Evolutionary conservation across 805 yeast species (phyloP), one percentile per base, ranked within the genome.

Genomic region (Schizosaccharomyces japonicus): DNA sequence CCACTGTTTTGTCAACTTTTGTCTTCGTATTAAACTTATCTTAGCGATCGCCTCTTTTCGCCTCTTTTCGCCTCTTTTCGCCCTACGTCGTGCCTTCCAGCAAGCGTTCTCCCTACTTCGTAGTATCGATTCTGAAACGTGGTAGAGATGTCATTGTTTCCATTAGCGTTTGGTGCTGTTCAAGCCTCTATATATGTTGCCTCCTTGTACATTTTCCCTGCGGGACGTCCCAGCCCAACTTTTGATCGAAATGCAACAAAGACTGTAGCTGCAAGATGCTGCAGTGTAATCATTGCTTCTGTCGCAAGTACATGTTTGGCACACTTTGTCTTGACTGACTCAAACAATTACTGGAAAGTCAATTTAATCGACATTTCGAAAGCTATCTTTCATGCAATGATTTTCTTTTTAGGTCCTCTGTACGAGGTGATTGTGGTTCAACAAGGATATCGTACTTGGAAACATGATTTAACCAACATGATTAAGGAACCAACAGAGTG

Each of bases 361-460:
- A n/a, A 15, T n/a, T 11, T 6, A 29, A n/a, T 15, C 25, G 21
- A 39, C 21, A 28, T 25, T 19, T 7, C 10, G 27, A 27, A 33
- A 36, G 36, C 53, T 17, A 5, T 49, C 19, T 19, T 49, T 13
- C 32, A 49, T 10, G 65, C 72, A 1, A 48, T 57, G 2, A 57
- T 65, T 0, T 61, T 77, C 1, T 70, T 70, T 50, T 52, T 60
- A 2, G 79, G 78, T 1, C 76, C 77, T 1, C 51, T 72, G 2
- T 46, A 62, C 5, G 65, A 69, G 32, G 57, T 59, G 39, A 8
- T 66, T 11, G 44, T 58, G 11, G 51, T 60, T 25, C 56, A 56
- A 28, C 29, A 54, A 26, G 56, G 55, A 8, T 48, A 40, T 32
- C 45, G 47, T 30, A n/a, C n/a, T 21, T 13, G 48, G 3, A 4